Base-by-base conservation (phyloP, 2,329 filamentous ascomycete genomes). In the Neofusicoccum parvum region DNA sequence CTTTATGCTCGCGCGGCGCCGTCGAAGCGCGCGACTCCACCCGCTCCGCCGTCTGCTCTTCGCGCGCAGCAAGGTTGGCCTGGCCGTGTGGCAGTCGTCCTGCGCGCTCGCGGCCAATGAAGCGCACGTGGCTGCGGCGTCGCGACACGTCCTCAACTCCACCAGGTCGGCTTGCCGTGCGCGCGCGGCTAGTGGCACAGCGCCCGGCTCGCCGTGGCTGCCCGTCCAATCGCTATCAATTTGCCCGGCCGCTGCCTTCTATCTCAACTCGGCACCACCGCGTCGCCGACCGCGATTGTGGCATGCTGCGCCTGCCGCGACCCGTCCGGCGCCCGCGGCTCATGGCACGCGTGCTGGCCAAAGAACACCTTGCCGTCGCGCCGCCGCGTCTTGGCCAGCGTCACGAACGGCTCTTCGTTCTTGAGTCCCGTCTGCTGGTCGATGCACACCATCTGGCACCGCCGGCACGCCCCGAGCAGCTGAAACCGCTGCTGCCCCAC, bases 361-460 rank as follows among this genome's bases (percentile, higher is more conserved):
- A 99, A 99, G 70, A 90, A 90, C 2, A 97, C 90, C 77, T 93
- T 93, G 1, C 93, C 92, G 60, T 91, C 88, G 68, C 92, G 88
- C 65, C 92, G 87, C 70, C 95, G 86, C 11, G 92, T 96, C 81
- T 96, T 97, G 1, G 91, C 90, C 66, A 99, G 80, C 0, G 93
- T 97, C 3, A 91, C 86, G 73, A 95, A 96, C 0, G 95, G 95
- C 76, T 98, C 95, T 68, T 92, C 88, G 68, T 88, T 87, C 75
- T 51, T 54, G 68, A 88, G 84, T 0, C 88, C 93, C 12, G 90
- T 97, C 53, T 88, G 82, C 76, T 97, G 95, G 73, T 99, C 89
- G 51, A 98, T 87, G 74, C 94, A 97, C 10, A 99, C 90, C 94
- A 99, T 98, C 76, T 97, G 93, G 71, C 95, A 99, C 66, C 95